Evolutionary conservation across 495 filamentous ascomycete species (phyloP).

Genomic region (Penicillium turbatum): DNA sequence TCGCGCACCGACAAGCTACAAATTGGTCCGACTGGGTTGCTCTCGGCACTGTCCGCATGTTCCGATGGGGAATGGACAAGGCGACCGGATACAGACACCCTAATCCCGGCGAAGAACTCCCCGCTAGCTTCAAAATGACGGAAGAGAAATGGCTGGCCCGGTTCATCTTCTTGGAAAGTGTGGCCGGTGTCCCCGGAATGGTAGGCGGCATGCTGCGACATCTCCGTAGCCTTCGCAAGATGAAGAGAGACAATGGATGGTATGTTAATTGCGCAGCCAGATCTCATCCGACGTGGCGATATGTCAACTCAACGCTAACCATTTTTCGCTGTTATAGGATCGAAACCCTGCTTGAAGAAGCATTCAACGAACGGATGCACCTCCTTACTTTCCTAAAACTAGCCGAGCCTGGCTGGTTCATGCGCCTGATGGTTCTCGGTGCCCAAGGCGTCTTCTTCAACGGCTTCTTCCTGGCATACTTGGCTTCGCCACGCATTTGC

Average conservation of each 20-base stretch:
- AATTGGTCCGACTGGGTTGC: slow-evolving; percentile 67
- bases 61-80: slow-evolving; percentile 64
- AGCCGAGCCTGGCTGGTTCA: slow-evolving; percentile 82
- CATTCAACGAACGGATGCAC: slow-evolving; percentile 96
- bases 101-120: slow-evolving; percentile 39
- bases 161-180: slow-evolving; percentile 89
- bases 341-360: slow-evolving; percentile 89
- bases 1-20: slow-evolving; percentile 64
- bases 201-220: slow-evolving; percentile 92
- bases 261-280: slow-evolving; percentile 19
- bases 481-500: slow-evolving; percentile 81
- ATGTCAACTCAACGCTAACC: background rate
- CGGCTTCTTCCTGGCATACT: slow-evolving; percentile 82
- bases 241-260: slow-evolving; percentile 96
- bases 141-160: slow-evolving; percentile 76
- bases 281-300: background rate
- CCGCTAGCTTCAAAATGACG: slow-evolving; percentile 56
- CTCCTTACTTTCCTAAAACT: slow-evolving; percentile 92
- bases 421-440: slow-evolving; percentile 79
- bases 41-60: slow-evolving; percentile 53
- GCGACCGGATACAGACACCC: slow-evolving; percentile 71
- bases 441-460: slow-evolving; percentile 93
- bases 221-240: slow-evolving; percentile 70
- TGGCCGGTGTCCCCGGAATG: slow-evolving; percentile 95
- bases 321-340: slow-evolving; percentile 50